Evolutionary conservation across 169 alveolate genomes (phyloP), one percentile per base, ranked within the genome.

Genomic region (Eimeria praecox): DNA sequence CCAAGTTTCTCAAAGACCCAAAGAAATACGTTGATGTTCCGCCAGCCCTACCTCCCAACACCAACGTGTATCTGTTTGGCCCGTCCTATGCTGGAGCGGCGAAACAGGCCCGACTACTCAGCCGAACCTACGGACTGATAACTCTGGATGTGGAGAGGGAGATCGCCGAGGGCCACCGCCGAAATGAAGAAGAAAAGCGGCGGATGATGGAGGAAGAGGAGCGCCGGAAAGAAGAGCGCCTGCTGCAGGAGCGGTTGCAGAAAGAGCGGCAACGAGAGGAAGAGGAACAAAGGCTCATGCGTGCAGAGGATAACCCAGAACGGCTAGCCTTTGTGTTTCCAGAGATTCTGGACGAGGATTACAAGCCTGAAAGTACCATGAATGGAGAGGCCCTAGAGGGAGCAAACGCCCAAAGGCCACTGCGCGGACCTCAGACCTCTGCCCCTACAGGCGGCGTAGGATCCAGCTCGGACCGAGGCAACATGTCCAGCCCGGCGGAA

Each of bases 1-100:
- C 49, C 38, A 86, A 86, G 24, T 86, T 86, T 40, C 78, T 86
- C 38, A 49, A 56, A 59, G 93, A 86, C 93, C 93, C 93, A 0
- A 86, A 62, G 80, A 49, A 56, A 86, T 86, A 86, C 42, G 82
- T 86, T 27, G 93, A 62, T 24, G 20, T 46, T 3, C 93, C 93
- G 33, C 93, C 93, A 8, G 12, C 93, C 14, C 93, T 86, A 20
- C 93, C 93, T 46, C 93, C 56, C 42, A 86, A 69, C 69, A 86
- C 93, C 24, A 46, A 42, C 27, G 80, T 86, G 35, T 86, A 86
- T 62, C 93, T 86, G 66, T 86, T 86, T 56, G 93, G 93, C 40
- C 93, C 93, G 10, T 38, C 33, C 40, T 56, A 86, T 59, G 93
- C 93, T 27, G 80, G 80, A 62, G 93, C 40, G 42, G 64, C 80